Evolutionary conservation across 108 stramenopile genomes (phyloP), one percentile per base, ranked within the genome.

Genomic region (Poteriospumella lacustris): DNA sequence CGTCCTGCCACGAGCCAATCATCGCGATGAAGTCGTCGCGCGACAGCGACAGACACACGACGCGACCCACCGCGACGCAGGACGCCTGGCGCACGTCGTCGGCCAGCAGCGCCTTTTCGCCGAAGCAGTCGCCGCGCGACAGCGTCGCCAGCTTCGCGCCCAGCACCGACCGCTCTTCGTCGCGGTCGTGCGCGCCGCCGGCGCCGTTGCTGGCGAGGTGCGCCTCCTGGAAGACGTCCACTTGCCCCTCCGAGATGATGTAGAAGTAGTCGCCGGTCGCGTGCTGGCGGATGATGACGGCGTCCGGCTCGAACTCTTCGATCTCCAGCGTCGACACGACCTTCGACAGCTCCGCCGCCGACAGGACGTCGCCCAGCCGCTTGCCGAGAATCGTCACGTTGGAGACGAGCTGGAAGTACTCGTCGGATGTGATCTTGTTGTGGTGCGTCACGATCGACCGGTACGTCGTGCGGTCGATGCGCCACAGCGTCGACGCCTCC

Each of bases 81-180:
- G 70, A 73, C 5, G 70, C 70, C 33, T 42, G 36, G 9, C 70
- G 70, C 15, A 73, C 70, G 36, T 73, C 70, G 31, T 73, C 70
- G 26, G 12, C 47, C 70, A 73, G 42, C 15, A 94, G 76, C 1
- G 94, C 91, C 42, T 88, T 87, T 79, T 94, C 94, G 31, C 94
- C 94, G 83, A 93, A 92, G 82, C 89, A 91, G 40, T 92, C 90
- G 0, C 94, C 92, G 41, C 84, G 81, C 5, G 80, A 82, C 52
- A 94, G 78, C 15, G 72, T 72, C 36, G 88, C 83, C 76, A 91
- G 72, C 58, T 83, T 80, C 0, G 43, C 78, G 0, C 47, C 70
- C 9, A 42, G 44, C 5, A 42, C n/a, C 12, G 26, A 5, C 5
- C n/a, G 41, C 36, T 73, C 3, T n/a, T n/a, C n/a, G n/a, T n/a